These are phyloP conservation scores for Nigrospora oryzae DNA, from an alignment of 2,329 filamentous ascomycete species.

Conservation along the genomic window DNA sequence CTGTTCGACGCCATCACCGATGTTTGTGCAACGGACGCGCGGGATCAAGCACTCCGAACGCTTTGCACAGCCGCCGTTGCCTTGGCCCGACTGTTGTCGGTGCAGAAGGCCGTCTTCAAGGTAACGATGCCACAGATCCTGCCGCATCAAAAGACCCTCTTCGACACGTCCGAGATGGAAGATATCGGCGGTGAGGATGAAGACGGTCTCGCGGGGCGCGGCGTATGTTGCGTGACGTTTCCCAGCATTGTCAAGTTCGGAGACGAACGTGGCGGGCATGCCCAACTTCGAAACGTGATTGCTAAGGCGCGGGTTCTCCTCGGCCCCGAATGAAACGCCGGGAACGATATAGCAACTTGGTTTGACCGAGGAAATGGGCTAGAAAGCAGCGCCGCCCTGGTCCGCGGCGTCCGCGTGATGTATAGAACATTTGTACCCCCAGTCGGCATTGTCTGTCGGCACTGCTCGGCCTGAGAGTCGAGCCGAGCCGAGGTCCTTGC, in stretches of 20 bases:
- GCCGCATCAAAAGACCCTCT: slow-evolving; percentile 45
- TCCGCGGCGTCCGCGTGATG: too few species aligned
- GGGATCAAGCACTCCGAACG: slow-evolving; percentile 43
- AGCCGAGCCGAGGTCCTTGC: too few species aligned
- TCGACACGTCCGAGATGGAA: slow-evolving; percentile 55
- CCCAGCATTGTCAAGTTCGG: slow-evolving; percentile 57
- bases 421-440: too few species aligned
- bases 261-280: slow-evolving; percentile 53
- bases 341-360: too few species aligned
- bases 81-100: slow-evolving; percentile 45
- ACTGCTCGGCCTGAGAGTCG: too few species aligned
- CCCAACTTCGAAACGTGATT: slow-evolving; percentile 55
- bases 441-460: too few species aligned
- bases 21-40: slow-evolving; percentile 27
- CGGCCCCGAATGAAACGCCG: slow-evolving; percentile 29
- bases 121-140: slow-evolving; percentile 45
- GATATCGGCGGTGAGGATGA: slow-evolving; percentile 57
- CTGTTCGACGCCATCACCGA: slow-evolving; percentile 43
- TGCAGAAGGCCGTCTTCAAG: slow-evolving; percentile 50
- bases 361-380: too few species aligned
- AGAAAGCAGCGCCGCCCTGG: too few species aligned
- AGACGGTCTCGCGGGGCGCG: slow-evolving; percentile 38
- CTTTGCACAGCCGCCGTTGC: slow-evolving; percentile 46
- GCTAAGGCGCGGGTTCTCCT: slow-evolving; percentile 59
- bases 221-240: slow-evolving; percentile 55